These are phyloP conservation scores for Circinella minor DNA, from an alignment of 371 early-diverging fungal genomes.

Conservation along the genomic window DNA sequence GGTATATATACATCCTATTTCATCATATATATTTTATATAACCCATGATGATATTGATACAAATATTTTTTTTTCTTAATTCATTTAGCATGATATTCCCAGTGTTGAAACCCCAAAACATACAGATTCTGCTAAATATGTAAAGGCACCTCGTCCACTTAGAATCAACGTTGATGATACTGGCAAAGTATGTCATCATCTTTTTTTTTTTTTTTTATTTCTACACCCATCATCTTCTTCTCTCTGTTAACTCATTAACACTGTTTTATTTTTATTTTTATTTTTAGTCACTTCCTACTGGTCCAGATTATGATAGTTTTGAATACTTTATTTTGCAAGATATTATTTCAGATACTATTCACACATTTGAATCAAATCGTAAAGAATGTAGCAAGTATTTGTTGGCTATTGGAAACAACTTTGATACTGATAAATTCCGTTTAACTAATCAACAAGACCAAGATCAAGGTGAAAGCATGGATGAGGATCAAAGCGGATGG, in stretches of 20 bases:
- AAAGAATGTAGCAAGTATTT: constrained; percentile 81
- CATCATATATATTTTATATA: too few relatives aligned
- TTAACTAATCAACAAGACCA: constrained; percentile 18
- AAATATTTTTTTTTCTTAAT: too few relatives aligned
- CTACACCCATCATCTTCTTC: background rate
- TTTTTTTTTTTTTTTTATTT: too few relatives aligned
- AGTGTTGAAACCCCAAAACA: constrained; percentile 53
- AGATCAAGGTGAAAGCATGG: constrained; percentile 20
- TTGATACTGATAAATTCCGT: constrained; percentile 57
- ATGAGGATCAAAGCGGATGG: constrained; percentile 39
- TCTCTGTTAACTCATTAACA: too few relatives aligned
- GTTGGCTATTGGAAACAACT: constrained; percentile 61
- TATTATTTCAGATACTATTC: constrained; percentile 74
- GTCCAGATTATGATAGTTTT: constrained; percentile 61
- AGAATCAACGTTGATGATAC: constrained; percentile 55
- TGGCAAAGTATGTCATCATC: constrained; percentile 22
- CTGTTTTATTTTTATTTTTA: background rate
- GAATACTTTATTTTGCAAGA: constrained; percentile 83
- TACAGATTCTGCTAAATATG: constrained; percentile 26
- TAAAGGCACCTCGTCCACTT: constrained; percentile 34
- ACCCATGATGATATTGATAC: too few relatives aligned
- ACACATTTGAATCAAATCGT: constrained; percentile 80
- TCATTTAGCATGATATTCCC: constrained; percentile 63
- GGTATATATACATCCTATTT: constrained; percentile 14
- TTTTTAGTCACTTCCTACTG: constrained; percentile 30